phyloP scores from a whole-genome alignment of 2,329 filamentous ascomycete genomes.

The Hansfordia pulvinata region DNA sequence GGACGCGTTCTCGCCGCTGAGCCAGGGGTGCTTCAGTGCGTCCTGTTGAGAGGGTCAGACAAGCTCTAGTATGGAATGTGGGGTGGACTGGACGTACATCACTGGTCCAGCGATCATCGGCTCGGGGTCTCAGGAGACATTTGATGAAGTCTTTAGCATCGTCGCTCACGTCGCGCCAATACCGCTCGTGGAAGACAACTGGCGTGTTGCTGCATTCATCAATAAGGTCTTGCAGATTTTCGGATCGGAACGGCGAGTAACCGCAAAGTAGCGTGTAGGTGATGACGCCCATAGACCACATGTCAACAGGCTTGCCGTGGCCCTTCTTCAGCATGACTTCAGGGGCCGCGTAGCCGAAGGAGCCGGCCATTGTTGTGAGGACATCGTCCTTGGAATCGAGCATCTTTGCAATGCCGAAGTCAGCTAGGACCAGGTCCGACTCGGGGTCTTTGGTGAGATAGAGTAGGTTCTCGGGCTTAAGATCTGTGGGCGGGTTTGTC shows the following conservation, averaged over 20 bases:
- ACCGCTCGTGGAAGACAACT: conserved; percentile 91
- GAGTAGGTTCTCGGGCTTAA: conserved; percentile 95
- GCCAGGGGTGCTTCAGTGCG: conserved; percentile 74
- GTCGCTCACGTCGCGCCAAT: conserved; percentile 94
- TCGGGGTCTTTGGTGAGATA: conserved; percentile 69
- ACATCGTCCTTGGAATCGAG: conserved; percentile 82
- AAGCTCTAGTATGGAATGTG: too few species aligned
- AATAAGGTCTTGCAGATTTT: conserved; percentile 84
- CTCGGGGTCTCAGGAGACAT: conserved; percentile 63
- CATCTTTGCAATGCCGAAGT: conserved; percentile 98
- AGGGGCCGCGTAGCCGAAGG: conserved; percentile 92
- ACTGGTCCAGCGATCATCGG: conserved; percentile 64
- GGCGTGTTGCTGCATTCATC: conserved; percentile 78
- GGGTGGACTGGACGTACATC: conserved; percentile 35
- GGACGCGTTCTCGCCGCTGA: conserved; percentile 79
- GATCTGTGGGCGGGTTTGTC: conserved; percentile 40
- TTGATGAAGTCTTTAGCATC: conserved; percentile 94
- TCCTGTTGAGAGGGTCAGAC: conserved; percentile 29
- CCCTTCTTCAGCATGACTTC: conserved; percentile 98
- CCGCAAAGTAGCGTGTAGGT: conserved; percentile 96
- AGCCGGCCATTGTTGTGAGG: conserved; percentile 95
- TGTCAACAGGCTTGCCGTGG: conserved; percentile 95
- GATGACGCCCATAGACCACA: conserved; percentile 99
- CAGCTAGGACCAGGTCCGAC: conserved; percentile 83
- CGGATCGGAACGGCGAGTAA: conserved; percentile 94